Evolutionary conservation across 2,329 filamentous ascomycete species (phyloP), one percentile per base, ranked within the genome.

Genomic region (Penicillium sp.): DNA sequence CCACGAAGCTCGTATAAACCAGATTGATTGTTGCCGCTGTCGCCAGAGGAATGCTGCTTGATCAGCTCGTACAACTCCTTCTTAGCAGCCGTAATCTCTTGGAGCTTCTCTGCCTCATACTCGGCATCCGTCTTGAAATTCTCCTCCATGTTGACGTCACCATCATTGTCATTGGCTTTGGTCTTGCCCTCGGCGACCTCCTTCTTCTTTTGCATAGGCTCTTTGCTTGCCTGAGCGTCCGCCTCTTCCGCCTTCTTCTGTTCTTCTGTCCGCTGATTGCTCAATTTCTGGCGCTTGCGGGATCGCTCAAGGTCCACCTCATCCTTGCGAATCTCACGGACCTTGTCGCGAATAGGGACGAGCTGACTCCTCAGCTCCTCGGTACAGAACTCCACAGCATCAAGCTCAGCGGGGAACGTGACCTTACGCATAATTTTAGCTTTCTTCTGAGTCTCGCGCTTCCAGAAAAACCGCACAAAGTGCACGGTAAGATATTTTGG

Each of bases 391-490:
- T 98, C 93, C 24, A 95, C 84, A 35, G 88, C 83, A 63, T 98
- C 93, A 32, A 98, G 76, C 70, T 98, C 93, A 43, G 88, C 84
- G 5, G 91, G 91, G 66, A 98, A 98, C 0, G 89, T 91, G 48
- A 98, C 93, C 73, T 97, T 98, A 66, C 90, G 88, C 88, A 98
- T 91, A 61, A 98, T 98, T 79, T 98, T 98, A 57, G 91, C 90
- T 78, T 98, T 98, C 76, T 97, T 97, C 70, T 94, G 86, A 3
- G 88, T 90, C 58, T 95, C 89, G 40, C 86, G 83, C 66, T 95
- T 91, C 93, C 93, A 98, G 75, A 91, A 96, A 74, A 98, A 98
- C 55, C 93, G 88, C 48, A 98, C 88, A 67, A 98, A 95, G 70
- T 98, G 93, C 4, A 98, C 88, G 0, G 93, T 93, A 39, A 98